Base-by-base conservation (phyloP, 192 early-diverging fungal species). In the Coemansia sp. region DNA sequence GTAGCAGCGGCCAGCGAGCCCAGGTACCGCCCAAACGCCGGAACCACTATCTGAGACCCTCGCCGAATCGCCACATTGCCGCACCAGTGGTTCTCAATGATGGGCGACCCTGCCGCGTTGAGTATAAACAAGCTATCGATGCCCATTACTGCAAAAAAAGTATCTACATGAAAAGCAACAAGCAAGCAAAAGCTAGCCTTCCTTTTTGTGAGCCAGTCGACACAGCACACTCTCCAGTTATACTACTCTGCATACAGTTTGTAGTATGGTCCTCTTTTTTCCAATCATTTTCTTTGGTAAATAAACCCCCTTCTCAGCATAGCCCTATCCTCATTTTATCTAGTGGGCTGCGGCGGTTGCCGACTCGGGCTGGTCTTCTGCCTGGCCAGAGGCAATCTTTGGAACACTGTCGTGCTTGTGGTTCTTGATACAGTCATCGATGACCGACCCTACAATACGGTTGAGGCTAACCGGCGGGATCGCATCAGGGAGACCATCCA, bases 41-140 rank as follows among this genome's bases (percentile, higher is more conserved):
- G 83, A 74, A 54, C 79, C 77, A 64, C 83, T 75, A 47, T 76
- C 58, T 59, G 82, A 70, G 48, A 85, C 72, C 14, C 87, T 56
- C 37, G 76, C 73, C 35, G 82, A 47, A 35, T 83, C 64, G 56
- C 84, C 78, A 35, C 72, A 47, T 42, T 81, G 20, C 53, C 77
- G 38, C 85, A 78, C 85, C 86, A 93, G 59, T 91, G 90, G 44
- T 93, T 93, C 60, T 93, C 85, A 36, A 93, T 85, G 39, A 93
- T 80, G 32, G 89, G 82, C 59, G 83, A 82, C 81, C 84, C 82
- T 19, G 77, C 62, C 0, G 56, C 43, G 40, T 82, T 82, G n/a
- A 87, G 52, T 40, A 89, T 80, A 59, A 89, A 85, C 33, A 89
- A 42, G 46, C 77, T 78, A 54, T 86, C 81, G 17, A 89, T 69